These are phyloP conservation scores for Hapsidospora chrysogenum DNA, from an alignment of 495 filamentous ascomycete species.

Conservation along the genomic window DNA sequence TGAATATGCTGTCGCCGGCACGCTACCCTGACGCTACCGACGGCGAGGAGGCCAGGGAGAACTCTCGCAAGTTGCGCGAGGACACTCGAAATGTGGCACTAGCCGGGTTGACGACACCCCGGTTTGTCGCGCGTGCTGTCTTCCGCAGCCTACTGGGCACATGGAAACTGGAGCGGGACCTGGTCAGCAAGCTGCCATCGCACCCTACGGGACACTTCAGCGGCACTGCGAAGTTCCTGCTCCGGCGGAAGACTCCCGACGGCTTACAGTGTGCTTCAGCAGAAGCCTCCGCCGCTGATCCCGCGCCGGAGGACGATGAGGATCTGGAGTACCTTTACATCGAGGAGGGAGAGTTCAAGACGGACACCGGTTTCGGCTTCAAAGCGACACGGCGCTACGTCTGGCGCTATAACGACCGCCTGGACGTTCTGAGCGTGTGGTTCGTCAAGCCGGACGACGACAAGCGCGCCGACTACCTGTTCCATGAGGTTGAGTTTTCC, in stretches of 20 bases:
- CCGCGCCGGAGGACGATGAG: constrained; percentile 1
- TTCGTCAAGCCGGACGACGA: constrained; percentile 43
- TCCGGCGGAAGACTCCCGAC: constrained; percentile 32
- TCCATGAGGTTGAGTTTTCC: constrained; percentile 37
- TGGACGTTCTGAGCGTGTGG: constrained; percentile 46
- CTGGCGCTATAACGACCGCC: constrained; percentile 39
- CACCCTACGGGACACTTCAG: constrained; percentile 42
- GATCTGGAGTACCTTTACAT: constrained; percentile 47
- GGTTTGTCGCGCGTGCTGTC: constrained; percentile 41
- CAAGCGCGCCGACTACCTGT: constrained; percentile 44
- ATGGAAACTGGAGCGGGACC: constrained; percentile 42
- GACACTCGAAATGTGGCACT: constrained; percentile 16
- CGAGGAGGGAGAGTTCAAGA: constrained; percentile 42
- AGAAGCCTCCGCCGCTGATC: constrained; percentile 5
- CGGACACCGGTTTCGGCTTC: constrained; percentile 27
- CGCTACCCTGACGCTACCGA: constrained; percentile 16
- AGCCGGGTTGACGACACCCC: constrained; percentile 16
- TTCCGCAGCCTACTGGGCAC: constrained; percentile 59
- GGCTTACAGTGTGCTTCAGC: constrained; percentile 36
- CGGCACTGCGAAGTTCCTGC: constrained; percentile 46
- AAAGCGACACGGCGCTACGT: constrained; percentile 32
- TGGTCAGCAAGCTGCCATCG: constrained; percentile 24
- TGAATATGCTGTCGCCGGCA: constrained; percentile 28
- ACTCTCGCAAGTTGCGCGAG: constrained; percentile 12
- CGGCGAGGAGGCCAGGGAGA: constrained; percentile 6